These are phyloP conservation scores for Aspergillus funiculosus DNA, from an alignment of 495 filamentous ascomycete species.

Conservation along the genomic window DNA sequence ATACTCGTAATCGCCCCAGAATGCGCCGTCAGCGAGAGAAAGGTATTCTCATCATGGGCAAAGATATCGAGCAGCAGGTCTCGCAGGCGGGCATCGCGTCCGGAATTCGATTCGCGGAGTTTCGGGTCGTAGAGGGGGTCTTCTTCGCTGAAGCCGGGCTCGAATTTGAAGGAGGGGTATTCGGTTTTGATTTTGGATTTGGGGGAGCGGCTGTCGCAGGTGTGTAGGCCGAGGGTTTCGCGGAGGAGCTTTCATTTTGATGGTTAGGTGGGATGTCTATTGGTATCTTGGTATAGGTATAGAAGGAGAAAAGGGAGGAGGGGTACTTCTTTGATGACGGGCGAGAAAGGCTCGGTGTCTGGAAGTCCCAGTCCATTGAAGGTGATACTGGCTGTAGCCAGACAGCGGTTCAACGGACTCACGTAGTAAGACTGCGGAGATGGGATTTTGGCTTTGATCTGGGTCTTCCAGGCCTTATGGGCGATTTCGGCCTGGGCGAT, in stretches of 20 bases:
- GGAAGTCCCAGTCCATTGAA: slow-evolving; percentile 54
- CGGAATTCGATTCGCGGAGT: slow-evolving; percentile 49
- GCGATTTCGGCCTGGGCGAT: slow-evolving; percentile 57
- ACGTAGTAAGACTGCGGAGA: slow-evolving; percentile 64
- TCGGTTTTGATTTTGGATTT: slow-evolving; percentile 50
- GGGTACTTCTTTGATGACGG: slow-evolving; percentile 59
- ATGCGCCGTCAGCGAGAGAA: slow-evolving; percentile 67
- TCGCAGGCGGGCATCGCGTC: slow-evolving; percentile 51
- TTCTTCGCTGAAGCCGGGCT: slow-evolving; percentile 55
- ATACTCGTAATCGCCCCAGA: slow-evolving; percentile 60
- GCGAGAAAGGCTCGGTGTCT: slow-evolving; percentile 47
- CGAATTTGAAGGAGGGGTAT: slow-evolving; percentile 59
- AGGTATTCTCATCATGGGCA: slow-evolving; percentile 49
- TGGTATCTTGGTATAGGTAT: not conserved
- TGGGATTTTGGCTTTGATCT: slow-evolving; percentile 53
- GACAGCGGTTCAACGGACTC: slow-evolving; percentile 67
- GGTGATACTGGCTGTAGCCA: slow-evolving; percentile 57
- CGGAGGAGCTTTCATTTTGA: slow-evolving; percentile 45
- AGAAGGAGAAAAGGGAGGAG: not conserved
- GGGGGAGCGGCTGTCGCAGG: slow-evolving; percentile 67
- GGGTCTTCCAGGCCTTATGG: slow-evolving; percentile 56
- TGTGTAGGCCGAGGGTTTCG: slow-evolving; percentile 71
- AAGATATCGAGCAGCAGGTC: slow-evolving; percentile 62
- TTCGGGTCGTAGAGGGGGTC: slow-evolving; percentile 55
- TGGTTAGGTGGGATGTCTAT: not conserved